Base-by-base conservation (phyloP, 768 basidiomycete genomes). In the Tubosaeta sp. region DNA sequence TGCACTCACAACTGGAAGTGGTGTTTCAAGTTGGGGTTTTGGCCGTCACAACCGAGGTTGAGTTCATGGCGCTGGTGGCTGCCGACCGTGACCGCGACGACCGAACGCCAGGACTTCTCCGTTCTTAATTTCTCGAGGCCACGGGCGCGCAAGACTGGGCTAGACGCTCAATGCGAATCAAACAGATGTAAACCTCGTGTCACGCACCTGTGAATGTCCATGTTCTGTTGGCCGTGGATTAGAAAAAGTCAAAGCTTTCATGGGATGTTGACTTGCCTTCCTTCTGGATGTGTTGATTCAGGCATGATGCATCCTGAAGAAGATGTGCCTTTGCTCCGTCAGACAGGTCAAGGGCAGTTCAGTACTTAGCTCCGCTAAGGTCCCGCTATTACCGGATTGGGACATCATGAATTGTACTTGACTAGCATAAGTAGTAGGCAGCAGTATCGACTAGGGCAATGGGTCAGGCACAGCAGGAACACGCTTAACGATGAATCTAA, bases 31-130 rank as follows among this genome's bases (percentile, higher is more conserved):
- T 88, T 88, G 1, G 84, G 78, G 51, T 83, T 85, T 60, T 87
- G 85, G 0, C 87, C 87, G 50, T 89, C 85, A 17, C 72, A 71
- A 0, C 86, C 87, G 3, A 89, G 77, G 19, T 72, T 66, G 9
- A 79, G 72, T 59, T 88, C 86, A 51, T 81, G 75, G 6, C 46
- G 52, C n/a, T 76, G 69, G 26, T 79, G 75, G 6, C 77, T 74
- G 51, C 80, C 81, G 11, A 84, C 69, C 17, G 78, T 76, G 5
- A 88, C 63, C 0, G 77, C 74, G 46, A 89, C 70, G 35, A 88
- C 81, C 2, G 87, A 85, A 22, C 84, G 65, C 86, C 86, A 88
- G 29, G 79, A 74, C 59, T 75, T 84, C 51, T 84, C 85, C 1
- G 79, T 74, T 37, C 83, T 77, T 60, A 86, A 66, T 12, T 60